Base-by-base conservation (phyloP, 768 basidiomycete species). In the Agaricus subrufescens region DNA sequence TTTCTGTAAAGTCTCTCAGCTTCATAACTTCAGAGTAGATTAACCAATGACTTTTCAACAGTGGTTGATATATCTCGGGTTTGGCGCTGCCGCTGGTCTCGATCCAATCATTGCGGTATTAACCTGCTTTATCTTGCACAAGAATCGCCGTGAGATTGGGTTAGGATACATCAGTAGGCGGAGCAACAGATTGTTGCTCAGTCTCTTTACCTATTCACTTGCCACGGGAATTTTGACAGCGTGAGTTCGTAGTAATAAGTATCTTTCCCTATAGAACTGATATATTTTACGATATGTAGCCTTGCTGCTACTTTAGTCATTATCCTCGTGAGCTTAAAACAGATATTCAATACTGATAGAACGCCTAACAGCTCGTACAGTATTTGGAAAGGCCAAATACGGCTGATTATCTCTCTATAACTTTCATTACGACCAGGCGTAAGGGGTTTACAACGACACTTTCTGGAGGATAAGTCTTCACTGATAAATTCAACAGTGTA, bases 21-120 rank as follows among this genome's bases (percentile, higher is more conserved):
- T 39, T 15, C 4, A 26, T 30, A 10, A 26, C 15, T 46, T 11
- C 7, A 14, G 11, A 31, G 9, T 34, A 25, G 15, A 8, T 29
- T 38, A 29, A 14, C 4, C 46, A 45, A 46, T 26, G 15, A 27
- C 4, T 38, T 9, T 37, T 25, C 5, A 15, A 40, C 40, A 70
- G 69, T 72, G 69, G 56, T 63, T 69, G 34, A 62, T 71, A 4
- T 72, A 69, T 55, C 60, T 71, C 23, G 69, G 67, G 3, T 68
- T 72, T 45, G 71, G 71, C 0, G 60, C 67, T 3, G 66, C 67
- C 0, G 66, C 67, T 7, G 39, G 67, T 14, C 59, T 72, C 4
- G 71, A 72, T 46, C 64, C 63, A 34, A 58, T 64, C 3, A 72
- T 71, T 34, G 67, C 71, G 2, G 62, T 60, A 3, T 64, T 65